Evolutionary conservation across 352 stramenopile genomes (phyloP), one percentile per base, ranked within the genome.

Genomic region (Phytopythium vexans): DNA sequence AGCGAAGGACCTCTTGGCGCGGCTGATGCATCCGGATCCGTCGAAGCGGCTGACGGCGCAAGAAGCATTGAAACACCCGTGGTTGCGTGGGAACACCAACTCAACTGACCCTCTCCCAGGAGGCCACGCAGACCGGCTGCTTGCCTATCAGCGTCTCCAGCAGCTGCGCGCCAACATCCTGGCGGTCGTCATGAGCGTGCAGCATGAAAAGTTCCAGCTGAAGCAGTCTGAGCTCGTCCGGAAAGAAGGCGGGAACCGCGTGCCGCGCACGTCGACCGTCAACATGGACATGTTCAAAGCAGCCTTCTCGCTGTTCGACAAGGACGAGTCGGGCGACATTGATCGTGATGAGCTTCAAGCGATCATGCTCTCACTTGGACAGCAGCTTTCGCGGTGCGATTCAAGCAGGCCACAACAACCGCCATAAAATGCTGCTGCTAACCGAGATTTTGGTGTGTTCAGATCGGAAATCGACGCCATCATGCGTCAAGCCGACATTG

Each of bases 201-300:
- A 89, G 53, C 76, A 87, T 21, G 57, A 60, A 4, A 86, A 86
- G 48, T 70, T 87, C 32, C 72, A 70, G 40, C 43, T 49, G 35
- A 56, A 21, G 3, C 37, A 73, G 51, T 58, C 38, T 39, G 15
- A 54, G 45, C 14, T 47, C 16, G 8, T 47, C 8, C 41, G 41
- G 33, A 16, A 6, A 8, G 21, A 47, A 31, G 34, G 14, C 11
- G 15, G 54, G 3, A 48, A 70, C 9, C 42, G 68, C 4, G 50
- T 61, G 10, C 56, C 72, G n/a, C 66, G 57, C 6, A 82, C 68
- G 8, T 70, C 71, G 12, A 88, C 76, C 2, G 65, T 87, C 40
- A 92, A 92, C 57, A 86, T 89, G 70, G 77, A 89, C 46, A 89
- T 89, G 75, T 92, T 89, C 61, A 84, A 75, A 62, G 78, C 89